A percentile compares a stretch with the other conserved stretches of the same genome.
Conservation (phyloP, 225 moss, liverwort and hornwort species). For the Climacium dendroides region DNA sequence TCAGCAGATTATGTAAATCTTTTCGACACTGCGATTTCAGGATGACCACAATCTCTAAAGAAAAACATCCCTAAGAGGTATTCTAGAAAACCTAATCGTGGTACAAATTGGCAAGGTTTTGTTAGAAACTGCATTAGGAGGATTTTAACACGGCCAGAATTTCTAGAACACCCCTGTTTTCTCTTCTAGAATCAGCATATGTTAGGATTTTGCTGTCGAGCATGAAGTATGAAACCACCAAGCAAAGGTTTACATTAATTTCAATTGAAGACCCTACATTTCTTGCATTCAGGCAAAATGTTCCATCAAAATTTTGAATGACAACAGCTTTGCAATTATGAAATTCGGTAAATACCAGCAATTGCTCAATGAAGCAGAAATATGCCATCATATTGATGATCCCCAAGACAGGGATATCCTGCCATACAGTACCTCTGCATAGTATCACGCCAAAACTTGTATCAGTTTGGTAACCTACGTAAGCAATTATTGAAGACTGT, state of each 20-base stretch:
- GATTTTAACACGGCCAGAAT: not conserved
- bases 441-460: not conserved
- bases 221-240: not conserved
- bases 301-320: not conserved
- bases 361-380: slow-evolving; percentile 55
- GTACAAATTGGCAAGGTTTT: not conserved
- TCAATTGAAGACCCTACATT: not conserved
- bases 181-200: no score
- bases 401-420: slow-evolving; percentile 38
- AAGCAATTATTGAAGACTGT: not conserved
- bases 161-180: not conserved
- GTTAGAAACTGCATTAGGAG: not conserved
- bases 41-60: not conserved
- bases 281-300: not conserved
- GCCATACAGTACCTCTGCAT: slow-evolving; percentile 25
- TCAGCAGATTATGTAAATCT: not conserved
- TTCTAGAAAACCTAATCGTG: not conserved
- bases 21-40: not conserved
- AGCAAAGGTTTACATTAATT: not conserved
- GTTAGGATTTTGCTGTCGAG: not conserved
- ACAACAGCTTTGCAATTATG: not conserved
- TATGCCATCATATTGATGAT: slow-evolving; percentile 50
- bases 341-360: slow-evolving; percentile 19
- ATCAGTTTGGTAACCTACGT: not conserved
- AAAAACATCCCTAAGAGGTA: not conserved